A percentile compares a stretch with the other conserved stretches of the same genome.
These are phyloP conservation scores for Isoetes engelmannii DNA, from an alignment of 83 land plant genomes.

Conservation along the genomic window DNA sequence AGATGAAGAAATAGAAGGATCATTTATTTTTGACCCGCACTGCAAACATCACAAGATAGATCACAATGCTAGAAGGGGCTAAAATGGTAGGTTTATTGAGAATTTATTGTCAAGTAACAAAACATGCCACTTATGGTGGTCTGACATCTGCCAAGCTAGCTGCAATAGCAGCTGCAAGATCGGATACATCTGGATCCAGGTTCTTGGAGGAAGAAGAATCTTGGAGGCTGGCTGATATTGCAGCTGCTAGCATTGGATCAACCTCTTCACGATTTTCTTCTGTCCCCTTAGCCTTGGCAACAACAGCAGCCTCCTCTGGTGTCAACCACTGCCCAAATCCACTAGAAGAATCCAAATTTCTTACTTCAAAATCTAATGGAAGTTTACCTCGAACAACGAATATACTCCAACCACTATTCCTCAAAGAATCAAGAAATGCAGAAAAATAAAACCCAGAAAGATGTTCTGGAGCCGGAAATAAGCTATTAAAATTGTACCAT, in stretches of 20 bases:
- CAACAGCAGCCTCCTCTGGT: conserved; percentile 62
- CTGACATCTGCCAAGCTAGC: conserved; percentile 63
- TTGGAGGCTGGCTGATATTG: conserved; percentile 17
- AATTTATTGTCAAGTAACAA: no score
- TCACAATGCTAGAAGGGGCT: no score
- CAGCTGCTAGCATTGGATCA: conserved; percentile 21
- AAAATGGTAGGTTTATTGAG: no score
- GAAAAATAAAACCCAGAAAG: conserved; percentile 90
- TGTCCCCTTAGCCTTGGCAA: conserved; percentile 9
- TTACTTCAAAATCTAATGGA: conserved; percentile 54
- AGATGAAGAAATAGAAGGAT: no score
- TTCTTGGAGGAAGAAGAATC: conserved; percentile 13
- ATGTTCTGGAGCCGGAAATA: conserved; percentile 83
- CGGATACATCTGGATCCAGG: conserved; percentile 43
- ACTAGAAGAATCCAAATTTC: conserved; percentile 46
- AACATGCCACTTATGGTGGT: no score
- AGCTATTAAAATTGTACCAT: conserved; percentile 95
- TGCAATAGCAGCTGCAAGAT: conserved; percentile 70
- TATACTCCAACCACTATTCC: conserved; percentile 82
- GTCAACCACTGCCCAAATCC: conserved; percentile 82
- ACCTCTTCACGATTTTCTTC: conserved; percentile 5
- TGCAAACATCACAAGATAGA: no score
- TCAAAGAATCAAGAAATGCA: conserved; percentile 70
- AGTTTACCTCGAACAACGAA: conserved; percentile 79
- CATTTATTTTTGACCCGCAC: no score